Percentiles rank a stretch among this genome's conserved stretches.
Evolutionary conservation across 2,329 filamentous ascomycete genomes (phyloP).

Genomic region (Paramyrothecium roridum): DNA sequence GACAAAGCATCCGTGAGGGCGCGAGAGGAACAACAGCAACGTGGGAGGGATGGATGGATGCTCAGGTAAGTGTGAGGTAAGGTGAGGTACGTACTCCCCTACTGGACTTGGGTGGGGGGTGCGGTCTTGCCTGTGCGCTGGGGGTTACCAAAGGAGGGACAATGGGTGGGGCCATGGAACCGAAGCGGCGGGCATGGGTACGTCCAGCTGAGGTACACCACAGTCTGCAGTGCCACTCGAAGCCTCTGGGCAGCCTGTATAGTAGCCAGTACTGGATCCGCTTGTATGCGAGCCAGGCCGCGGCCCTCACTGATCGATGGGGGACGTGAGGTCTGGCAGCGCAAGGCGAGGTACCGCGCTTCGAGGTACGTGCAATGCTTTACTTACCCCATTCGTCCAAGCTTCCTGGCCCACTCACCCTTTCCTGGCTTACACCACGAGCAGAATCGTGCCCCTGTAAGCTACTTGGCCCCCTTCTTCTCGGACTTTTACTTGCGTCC

Average conservation of each 20-base stretch:
- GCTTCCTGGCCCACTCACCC: background rate
- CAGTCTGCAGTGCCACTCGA: background rate
- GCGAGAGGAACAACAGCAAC: background rate
- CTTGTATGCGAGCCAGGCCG: background rate
- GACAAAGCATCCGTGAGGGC: background rate
- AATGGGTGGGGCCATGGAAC: background rate
- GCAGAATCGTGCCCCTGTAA: background rate
- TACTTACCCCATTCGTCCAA: background rate
- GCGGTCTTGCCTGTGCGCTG: background rate
- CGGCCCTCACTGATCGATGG: background rate
- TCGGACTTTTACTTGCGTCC: background rate
- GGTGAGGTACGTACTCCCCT: too few species aligned
- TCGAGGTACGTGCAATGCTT: too few species aligned
- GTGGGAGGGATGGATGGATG: background rate
- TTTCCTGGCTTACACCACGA: background rate
- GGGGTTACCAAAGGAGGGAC: background rate
- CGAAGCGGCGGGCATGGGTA: background rate
- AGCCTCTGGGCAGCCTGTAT: background rate
- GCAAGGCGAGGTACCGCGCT: too few species aligned
- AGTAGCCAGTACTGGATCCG: background rate
- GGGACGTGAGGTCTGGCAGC: background rate
- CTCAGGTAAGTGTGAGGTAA: background rate
- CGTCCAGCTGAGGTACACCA: background rate
- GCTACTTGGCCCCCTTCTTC: background rate
- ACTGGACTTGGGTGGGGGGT: background rate